A percentile compares a stretch with the other conserved stretches of the same genome.
Conservation (phyloP, 225 moss, liverwort and hornwort species). For the Pseudisothecium myosuroides region DNA sequence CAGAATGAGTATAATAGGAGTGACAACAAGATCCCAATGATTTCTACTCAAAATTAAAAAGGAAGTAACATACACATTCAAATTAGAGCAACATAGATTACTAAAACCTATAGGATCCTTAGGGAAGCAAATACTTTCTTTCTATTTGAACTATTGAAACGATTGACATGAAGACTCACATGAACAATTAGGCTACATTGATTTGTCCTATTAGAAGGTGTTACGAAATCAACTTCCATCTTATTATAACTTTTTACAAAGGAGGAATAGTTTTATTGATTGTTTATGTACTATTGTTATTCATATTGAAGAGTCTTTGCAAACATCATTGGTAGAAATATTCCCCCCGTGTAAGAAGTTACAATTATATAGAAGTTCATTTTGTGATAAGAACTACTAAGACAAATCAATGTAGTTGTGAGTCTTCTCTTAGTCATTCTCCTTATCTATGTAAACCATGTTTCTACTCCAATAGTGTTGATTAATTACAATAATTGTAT, state of each 20-base stretch:
- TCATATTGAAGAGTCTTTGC: background rate
- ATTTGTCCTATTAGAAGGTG: background rate
- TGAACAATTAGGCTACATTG: background rate
- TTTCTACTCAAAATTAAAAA: background rate
- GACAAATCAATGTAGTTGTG: too few species aligned
- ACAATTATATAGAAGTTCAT: too few species aligned
- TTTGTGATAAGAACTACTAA: too few species aligned
- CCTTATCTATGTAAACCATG: background rate
- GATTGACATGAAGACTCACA: accelerated
- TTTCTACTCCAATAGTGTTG: background rate
- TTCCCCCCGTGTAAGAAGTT: background rate
- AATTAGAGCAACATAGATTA: background rate
- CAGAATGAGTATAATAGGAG: background rate
- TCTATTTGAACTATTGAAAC: background rate
- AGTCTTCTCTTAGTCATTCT: background rate
- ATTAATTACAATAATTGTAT: background rate
- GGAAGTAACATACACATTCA: background rate
- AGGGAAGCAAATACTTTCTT: background rate
- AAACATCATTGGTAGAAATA: background rate
- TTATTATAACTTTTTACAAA: too few species aligned
- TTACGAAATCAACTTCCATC: background rate
- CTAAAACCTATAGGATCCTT: background rate
- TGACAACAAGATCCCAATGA: background rate
- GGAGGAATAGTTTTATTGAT: background rate
- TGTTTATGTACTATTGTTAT: background rate